Conservation (phyloP, 2,329 filamentous ascomycete genomes). For the Amylocarpus encephaloides region DNA sequence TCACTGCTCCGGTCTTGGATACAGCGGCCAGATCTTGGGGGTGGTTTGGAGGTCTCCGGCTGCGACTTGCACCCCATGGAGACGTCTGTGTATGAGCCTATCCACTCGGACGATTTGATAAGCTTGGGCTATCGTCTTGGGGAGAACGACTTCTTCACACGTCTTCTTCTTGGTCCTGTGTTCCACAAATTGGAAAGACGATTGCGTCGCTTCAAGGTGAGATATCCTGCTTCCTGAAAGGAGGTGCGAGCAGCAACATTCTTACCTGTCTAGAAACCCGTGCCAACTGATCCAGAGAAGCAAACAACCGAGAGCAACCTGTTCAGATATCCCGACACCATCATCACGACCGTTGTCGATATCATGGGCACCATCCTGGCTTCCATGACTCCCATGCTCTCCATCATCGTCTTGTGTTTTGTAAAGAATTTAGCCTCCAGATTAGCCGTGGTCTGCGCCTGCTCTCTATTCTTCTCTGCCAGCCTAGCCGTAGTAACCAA, state of each 20-base stretch:
- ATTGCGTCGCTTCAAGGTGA: constrained; percentile 4
- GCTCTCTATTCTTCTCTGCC: constrained; percentile 27
- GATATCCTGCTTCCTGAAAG: background rate
- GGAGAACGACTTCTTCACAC: constrained; percentile 9
- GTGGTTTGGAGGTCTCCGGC: constrained; percentile 5
- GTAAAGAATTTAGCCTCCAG: constrained; percentile 13
- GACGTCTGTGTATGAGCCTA: constrained; percentile 1
- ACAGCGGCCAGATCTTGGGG: constrained; percentile 4
- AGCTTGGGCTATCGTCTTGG: constrained; percentile 2
- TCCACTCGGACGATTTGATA: constrained; percentile 1
- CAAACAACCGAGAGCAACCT: background rate
- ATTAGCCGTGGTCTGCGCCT: constrained; percentile 25
- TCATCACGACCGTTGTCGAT: background rate
- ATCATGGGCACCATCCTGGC: constrained; percentile 20
- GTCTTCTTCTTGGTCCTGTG: constrained; percentile 6
- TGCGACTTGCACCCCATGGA: constrained; percentile 2
- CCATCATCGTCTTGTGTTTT: constrained; percentile 21
- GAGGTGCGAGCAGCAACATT: no score
- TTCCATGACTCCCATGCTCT: constrained; percentile 18
- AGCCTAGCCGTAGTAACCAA: constrained; percentile 26
- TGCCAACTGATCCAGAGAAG: constrained; percentile 1
- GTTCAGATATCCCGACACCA: constrained; percentile 1
- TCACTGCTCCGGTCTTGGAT: constrained; percentile 7
- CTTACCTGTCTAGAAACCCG: background rate
- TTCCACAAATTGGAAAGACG: constrained; percentile 3